These are phyloP conservation scores for Arxiozyma heterogenica DNA, from an alignment of 1,139 yeast genomes.

Conservation along the genomic window DNA sequence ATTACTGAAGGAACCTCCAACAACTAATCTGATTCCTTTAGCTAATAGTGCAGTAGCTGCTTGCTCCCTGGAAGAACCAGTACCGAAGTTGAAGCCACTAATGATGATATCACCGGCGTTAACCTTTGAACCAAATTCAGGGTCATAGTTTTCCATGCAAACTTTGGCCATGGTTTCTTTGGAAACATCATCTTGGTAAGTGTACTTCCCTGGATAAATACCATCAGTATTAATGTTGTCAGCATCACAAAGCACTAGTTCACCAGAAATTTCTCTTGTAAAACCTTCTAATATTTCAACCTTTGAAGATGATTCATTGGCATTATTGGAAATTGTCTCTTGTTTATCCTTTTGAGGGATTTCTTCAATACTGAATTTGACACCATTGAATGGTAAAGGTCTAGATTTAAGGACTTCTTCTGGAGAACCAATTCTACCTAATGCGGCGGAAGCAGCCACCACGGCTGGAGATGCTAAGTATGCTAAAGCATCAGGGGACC, in stretches of 20 bases:
- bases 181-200: conserved; percentile 94
- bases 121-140: conserved; percentile 74
- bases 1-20: conserved; percentile 96
- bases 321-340: conserved; percentile 32
- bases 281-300: conserved; percentile 79
- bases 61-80: conserved; percentile 98
- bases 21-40: conserved; percentile 83
- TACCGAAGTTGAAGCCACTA: conserved; percentile 91
- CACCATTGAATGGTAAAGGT: conserved; percentile 21
- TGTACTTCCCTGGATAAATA: conserved; percentile 96
- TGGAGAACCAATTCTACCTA: conserved; percentile 90
- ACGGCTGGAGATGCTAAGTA: conserved; percentile 96
- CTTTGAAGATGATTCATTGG: conserved; percentile 10
- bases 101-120: conserved; percentile 81
- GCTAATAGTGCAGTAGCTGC: conserved; percentile 97
- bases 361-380: conserved; percentile 30
- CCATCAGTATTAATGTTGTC: conserved; percentile 98
- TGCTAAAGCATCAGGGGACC: conserved; percentile 91
- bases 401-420: conserved; percentile 59
- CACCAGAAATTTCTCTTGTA: conserved; percentile 84
- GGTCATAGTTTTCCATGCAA: conserved; percentile 97
- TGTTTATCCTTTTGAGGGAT: conserved; percentile 27
- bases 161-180: conserved; percentile 95
- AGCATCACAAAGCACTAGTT: conserved; percentile 88
- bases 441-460: conserved; percentile 93